Percentiles rank a stretch among this genome's conserved stretches.
phyloP scores from a whole-genome alignment of 768 basidiomycete genomes.

The Xerocomus spinulosus region DNA sequence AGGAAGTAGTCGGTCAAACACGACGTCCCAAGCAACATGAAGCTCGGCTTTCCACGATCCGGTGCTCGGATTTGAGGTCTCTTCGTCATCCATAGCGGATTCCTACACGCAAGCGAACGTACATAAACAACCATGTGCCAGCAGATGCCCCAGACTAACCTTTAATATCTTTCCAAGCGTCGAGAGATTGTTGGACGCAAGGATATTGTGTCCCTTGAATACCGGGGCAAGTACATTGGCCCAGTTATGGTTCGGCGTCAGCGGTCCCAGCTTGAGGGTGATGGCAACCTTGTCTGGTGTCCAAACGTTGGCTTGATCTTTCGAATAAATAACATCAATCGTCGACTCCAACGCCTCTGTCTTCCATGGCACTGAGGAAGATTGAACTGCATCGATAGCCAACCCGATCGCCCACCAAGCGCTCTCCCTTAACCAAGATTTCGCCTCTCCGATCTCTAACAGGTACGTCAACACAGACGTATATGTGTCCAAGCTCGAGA shows the following conservation, averaged over 20 bases:
- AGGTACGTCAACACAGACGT: conserved; percentile 55
- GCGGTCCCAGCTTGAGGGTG: conserved; percentile 61
- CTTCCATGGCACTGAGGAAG: conserved; percentile 67
- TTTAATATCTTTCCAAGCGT: conserved; percentile 75
- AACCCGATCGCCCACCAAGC: conserved; percentile 79
- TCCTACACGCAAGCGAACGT: conserved; percentile 40
- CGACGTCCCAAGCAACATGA: conserved; percentile 86
- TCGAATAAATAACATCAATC: conserved; percentile 46
- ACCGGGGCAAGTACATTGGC: conserved; percentile 56
- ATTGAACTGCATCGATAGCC: conserved; percentile 56
- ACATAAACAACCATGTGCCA: conserved; percentile 7
- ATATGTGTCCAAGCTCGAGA: conserved; percentile 59
- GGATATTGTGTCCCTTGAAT: conserved; percentile 71
- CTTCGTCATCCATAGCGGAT: conserved; percentile 52
- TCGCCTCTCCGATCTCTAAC: conserved; percentile 68
- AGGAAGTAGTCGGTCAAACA: conserved; percentile 72
- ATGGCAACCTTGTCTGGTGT: conserved; percentile 87
- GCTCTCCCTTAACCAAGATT: conserved; percentile 88
- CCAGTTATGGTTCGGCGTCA: conserved; percentile 65
- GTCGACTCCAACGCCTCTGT: conserved; percentile 51
- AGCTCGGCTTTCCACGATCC: conserved; percentile 84
- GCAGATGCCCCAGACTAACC: conserved; percentile 38
- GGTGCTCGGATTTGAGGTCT: conserved; percentile 44
- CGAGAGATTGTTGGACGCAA: conserved; percentile 68
- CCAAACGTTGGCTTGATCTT: conserved; percentile 44